These are phyloP conservation scores for Lineolata rhizophorae DNA, from an alignment of 495 filamentous ascomycete genomes.

Conservation along the genomic window DNA sequence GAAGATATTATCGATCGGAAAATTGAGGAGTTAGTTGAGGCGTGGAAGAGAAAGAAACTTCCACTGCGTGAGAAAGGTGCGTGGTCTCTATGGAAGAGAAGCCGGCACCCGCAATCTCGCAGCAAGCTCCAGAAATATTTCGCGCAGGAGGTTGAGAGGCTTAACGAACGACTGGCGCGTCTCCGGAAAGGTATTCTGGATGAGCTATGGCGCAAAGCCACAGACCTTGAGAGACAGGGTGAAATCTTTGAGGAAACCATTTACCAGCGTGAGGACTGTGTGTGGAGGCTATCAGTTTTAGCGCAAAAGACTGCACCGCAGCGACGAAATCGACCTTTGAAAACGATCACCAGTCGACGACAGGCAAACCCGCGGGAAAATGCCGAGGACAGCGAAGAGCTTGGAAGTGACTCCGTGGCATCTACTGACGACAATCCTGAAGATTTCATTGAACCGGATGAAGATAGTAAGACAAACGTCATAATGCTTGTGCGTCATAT, in stretches of 20 bases:
- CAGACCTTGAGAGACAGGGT: conserved; percentile 28
- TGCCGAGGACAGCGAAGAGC: no score
- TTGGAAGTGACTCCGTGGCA: no score
- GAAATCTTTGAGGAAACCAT: conserved; percentile 37
- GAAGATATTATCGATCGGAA: conserved; percentile 27
- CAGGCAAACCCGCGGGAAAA: no score
- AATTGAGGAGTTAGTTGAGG: conserved; percentile 26
- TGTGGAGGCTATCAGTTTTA: conserved; percentile 40
- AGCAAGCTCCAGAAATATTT: conserved; percentile 9
- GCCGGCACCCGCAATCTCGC: conserved; percentile 14
- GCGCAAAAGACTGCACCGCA: no score
- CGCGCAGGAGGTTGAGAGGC: conserved; percentile 14
- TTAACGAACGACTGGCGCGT: conserved; percentile 28
- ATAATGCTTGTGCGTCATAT: no score
- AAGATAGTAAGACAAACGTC: no score
- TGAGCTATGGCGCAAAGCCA: conserved; percentile 25
- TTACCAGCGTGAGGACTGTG: conserved; percentile 28
- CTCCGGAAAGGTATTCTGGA: conserved; percentile 26
- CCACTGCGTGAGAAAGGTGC: conserved; percentile 31
- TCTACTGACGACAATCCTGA: no score
- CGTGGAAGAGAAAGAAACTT: conserved; percentile 34
- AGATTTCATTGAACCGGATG: neutral
- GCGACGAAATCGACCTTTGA: no score
- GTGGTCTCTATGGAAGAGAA: conserved; percentile 36
- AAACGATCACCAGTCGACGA: no score